Percentiles rank a stretch among this genome's conserved stretches.
phyloP scores from a whole-genome alignment of 345 rosid species.

The Syzygium aromaticum region DNA sequence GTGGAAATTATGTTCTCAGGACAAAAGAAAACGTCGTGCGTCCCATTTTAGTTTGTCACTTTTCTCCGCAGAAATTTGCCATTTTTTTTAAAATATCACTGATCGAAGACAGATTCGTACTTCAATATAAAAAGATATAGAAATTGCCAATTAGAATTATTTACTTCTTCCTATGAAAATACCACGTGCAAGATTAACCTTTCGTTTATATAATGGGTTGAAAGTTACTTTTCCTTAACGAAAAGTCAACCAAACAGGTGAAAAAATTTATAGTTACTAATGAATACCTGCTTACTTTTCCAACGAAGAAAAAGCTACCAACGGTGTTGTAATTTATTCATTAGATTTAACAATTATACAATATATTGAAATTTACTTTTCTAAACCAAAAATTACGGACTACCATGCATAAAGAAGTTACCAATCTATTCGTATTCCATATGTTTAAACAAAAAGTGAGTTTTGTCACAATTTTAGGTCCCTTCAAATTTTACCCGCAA shows the following conservation, averaged over 20 bases:
- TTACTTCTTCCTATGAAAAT: not conserved
- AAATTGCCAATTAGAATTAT: too few relatives aligned
- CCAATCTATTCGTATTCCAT: too few relatives aligned
- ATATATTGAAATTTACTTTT: not conserved
- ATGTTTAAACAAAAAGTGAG: too few relatives aligned
- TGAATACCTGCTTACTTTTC: not conserved
- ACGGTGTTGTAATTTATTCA: fast-evolving
- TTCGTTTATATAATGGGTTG: not conserved
- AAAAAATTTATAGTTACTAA: too few relatives aligned
- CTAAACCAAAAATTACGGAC: not conserved
- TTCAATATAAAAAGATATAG: not conserved
- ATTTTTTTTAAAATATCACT: too few relatives aligned
- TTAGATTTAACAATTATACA: not conserved
- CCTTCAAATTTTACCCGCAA: too few relatives aligned
- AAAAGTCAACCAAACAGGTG: too few relatives aligned
- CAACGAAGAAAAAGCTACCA: not conserved
- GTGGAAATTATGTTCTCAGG: not conserved
- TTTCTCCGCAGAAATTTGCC: not conserved
- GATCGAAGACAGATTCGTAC: not conserved
- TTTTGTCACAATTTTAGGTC: too few relatives aligned
- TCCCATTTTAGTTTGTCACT: not conserved
- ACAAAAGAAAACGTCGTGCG: not conserved
- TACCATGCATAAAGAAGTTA: too few relatives aligned
- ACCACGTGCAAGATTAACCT: not conserved
- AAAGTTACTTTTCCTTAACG: not conserved